Conservation (phyloP, 345 rosid species). For the Luvunga scandens region DNA sequence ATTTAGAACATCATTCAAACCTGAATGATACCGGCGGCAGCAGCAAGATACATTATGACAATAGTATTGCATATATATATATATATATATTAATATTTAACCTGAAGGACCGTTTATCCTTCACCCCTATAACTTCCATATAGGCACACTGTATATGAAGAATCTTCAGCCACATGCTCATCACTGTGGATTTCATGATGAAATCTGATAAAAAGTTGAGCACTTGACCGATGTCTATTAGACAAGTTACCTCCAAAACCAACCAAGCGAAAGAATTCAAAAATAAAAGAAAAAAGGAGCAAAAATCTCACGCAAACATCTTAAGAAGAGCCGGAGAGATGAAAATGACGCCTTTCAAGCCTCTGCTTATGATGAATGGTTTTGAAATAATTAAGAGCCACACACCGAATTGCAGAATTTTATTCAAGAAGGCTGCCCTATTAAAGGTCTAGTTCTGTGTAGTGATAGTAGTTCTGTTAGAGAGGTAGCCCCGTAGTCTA, state of each 20-base stretch:
- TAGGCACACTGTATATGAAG: neutral
- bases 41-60: neutral
- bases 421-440: slow-evolving; percentile 3
- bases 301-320: neutral
- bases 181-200: neutral
- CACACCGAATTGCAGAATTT: neutral
- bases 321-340: neutral
- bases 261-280: neutral
- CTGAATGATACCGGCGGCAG: neutral
- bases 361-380: neutral
- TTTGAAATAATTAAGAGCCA: neutral
- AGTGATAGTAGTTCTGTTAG: neutral
- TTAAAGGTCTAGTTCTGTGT: slow-evolving; percentile 6
- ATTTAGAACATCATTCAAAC: neutral
- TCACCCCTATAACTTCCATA: neutral
- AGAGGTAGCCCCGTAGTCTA: neutral
- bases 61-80: too few relatives aligned
- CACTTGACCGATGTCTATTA: neutral
- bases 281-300: neutral
- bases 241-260: neutral
- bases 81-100: too few relatives aligned
- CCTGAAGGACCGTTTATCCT: neutral
- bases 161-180: neutral
- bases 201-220: neutral
- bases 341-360: neutral